Evolutionary conservation across 129 eudicot species (phyloP), one percentile per base, ranked within the genome.

Genomic region (Oenanthe sinensis): DNA sequence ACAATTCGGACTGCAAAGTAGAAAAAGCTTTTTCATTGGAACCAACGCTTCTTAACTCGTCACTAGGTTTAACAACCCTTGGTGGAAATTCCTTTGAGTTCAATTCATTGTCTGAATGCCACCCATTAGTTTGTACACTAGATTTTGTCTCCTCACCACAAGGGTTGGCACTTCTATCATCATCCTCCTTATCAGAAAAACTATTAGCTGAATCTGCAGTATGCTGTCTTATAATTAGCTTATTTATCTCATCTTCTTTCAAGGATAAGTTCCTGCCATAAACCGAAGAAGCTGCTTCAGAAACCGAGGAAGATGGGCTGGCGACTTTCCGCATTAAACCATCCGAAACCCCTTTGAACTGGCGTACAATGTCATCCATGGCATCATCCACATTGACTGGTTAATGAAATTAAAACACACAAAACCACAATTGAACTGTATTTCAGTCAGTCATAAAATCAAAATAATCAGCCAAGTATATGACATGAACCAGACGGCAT

Each of bases 311-410:
- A 83, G 91, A 85, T 74, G 95, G 81, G 60, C 88, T 88, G 26
- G 78, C 89, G 52, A 85, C 92, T 80, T 92, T 91, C 84, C 86
- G 87, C 88, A 79, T 82, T 55, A 90, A 80, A 58, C 97, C 96
- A 87, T 89, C 97, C 71, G 98, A 93, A 85, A 86, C 97, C 74
- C 97, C 97, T 86, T 89, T 96, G 89, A 92, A 90, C 81, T 96
- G 97, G 58, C 97, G 91, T 60, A 96, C 93, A 22, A 91, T 91
- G 87, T 96, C 97, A 89, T 96, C 97, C 87, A 96, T 85, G 72
- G 99, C 99, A 89, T 96, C 99, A 83, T 92, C 99, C 77, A 96
- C 97, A 39, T 92, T 96, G 17, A 96, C 99, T 96, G 97, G 10
- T 84, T 78, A 36, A 30, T 81, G 7, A 60, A 12, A 58, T 45